Percentiles rank a stretch among this genome's conserved stretches.
Conservation (phyloP, 164 flowering plant genomes). For the Annona squamosa region DNA sequence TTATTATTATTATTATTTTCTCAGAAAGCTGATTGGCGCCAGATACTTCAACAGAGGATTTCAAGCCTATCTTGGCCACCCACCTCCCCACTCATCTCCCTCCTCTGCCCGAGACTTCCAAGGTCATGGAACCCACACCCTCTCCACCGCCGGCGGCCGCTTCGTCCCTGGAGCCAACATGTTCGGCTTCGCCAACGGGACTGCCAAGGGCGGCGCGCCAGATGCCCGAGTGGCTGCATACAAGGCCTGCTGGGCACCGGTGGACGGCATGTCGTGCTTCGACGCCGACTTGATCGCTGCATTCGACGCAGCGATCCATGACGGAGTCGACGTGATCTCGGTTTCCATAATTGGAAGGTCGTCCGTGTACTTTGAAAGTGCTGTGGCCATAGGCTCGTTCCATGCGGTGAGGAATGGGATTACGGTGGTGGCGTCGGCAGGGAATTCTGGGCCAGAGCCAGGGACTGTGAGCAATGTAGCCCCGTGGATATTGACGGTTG, state of each 20-base stretch:
- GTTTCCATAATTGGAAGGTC: neutral
- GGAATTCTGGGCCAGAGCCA: conserved; percentile 13
- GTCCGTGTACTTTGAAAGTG: neutral
- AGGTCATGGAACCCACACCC: conserved; percentile 79
- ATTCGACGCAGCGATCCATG: conserved; percentile 7
- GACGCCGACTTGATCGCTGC: conserved; percentile 1
- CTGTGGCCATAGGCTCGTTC: conserved; percentile 7
- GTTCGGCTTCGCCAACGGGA: conserved; percentile 49
- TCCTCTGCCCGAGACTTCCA: conserved; percentile 31
- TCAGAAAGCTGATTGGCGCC: conserved; percentile 59
- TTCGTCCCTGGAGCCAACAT: conserved; percentile 38
- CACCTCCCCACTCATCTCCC: conserved; percentile 5
- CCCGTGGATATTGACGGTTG: conserved; percentile 23
- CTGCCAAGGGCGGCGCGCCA: conserved; percentile 65
- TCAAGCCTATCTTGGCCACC: neutral
- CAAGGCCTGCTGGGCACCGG: conserved; percentile 49
- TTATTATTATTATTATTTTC: neutral
- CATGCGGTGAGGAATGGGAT: conserved; percentile 18
- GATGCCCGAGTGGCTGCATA: conserved; percentile 59
- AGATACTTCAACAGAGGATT: conserved; percentile 18
- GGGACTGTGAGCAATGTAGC: conserved; percentile 8
- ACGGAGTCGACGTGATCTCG: conserved; percentile 5
- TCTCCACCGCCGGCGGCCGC: conserved; percentile 57
- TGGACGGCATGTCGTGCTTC: conserved; percentile 1
- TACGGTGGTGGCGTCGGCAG: conserved; percentile 17